phyloP scores from a whole-genome alignment of 1,284 basidiomycete species.

The Tremellales sp. region DNA sequence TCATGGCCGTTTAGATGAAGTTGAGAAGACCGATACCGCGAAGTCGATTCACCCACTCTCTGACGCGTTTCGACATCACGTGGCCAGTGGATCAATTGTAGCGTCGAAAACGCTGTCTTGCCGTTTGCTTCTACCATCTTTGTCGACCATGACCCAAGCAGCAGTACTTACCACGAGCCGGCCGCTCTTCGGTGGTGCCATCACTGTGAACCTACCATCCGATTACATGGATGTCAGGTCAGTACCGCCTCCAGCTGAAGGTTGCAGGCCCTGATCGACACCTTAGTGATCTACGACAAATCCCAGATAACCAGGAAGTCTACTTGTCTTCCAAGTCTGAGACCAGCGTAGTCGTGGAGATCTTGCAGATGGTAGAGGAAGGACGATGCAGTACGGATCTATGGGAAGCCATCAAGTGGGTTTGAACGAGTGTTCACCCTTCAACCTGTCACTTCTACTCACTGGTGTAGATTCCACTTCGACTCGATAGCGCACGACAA shows the following conservation, averaged over 20 bases:
- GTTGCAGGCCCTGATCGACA: background rate
- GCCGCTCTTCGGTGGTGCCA: constrained; percentile 64
- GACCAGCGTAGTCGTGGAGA: constrained; percentile 79
- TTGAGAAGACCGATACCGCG: too few relatives aligned
- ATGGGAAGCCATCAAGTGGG: constrained; percentile 66
- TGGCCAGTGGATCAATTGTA: too few relatives aligned
- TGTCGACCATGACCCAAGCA: constrained; percentile 11
- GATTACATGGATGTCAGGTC: constrained; percentile 81
- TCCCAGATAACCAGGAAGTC: constrained; percentile 97
- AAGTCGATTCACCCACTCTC: too few relatives aligned
- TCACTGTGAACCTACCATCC: constrained; percentile 60
- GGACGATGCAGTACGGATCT: constrained; percentile 48
- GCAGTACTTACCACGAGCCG: constrained; percentile 5
- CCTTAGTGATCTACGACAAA: constrained; percentile 77
- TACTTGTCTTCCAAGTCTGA: constrained; percentile 68
- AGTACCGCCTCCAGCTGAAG: constrained; percentile 41
- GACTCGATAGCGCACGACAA: constrained; percentile 90
- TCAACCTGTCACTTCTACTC: background rate
- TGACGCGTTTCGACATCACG: too few relatives aligned
- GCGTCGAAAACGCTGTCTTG: too few relatives aligned
- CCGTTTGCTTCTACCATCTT: too few relatives aligned
- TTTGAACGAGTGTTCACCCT: constrained; percentile 1
- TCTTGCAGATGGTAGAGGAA: constrained; percentile 67
- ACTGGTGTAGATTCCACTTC: constrained; percentile 89
- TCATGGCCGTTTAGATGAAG: background rate